A percentile compares a stretch with the other conserved stretches of the same genome.
These are phyloP conservation scores for Solanum clarkiae DNA, from an alignment of 257 asterid genomes.

Conservation along the genomic window DNA sequence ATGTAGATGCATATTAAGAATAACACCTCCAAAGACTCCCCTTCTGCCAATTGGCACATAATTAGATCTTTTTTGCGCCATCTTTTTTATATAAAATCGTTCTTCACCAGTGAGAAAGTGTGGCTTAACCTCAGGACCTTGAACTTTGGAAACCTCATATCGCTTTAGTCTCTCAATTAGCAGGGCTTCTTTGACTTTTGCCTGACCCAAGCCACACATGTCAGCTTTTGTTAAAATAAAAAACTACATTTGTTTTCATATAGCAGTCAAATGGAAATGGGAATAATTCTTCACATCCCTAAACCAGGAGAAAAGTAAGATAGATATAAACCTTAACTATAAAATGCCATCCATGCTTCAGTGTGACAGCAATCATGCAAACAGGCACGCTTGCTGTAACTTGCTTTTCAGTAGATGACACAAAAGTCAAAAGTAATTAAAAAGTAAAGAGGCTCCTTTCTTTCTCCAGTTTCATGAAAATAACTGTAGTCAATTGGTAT, in stretches of 20 bases:
- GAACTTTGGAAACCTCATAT: conserved; percentile 74
- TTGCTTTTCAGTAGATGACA: background rate
- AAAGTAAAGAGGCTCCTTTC: background rate
- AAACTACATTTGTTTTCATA: background rate
- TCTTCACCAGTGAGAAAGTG: conserved; percentile 72
- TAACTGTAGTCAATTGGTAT: background rate
- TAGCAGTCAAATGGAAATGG: background rate
- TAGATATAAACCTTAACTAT: background rate
- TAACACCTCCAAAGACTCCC: conserved; percentile 92
- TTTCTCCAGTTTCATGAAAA: background rate
- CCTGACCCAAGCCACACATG: conserved; percentile 25
- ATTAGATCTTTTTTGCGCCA: conserved; percentile 89
- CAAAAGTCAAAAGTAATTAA: background rate
- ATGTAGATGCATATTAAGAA: conserved; percentile 94
- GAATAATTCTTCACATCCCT: background rate
- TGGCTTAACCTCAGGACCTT: conserved; percentile 80
- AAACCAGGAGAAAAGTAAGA: background rate
- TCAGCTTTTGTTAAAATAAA: background rate
- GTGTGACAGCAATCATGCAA: background rate
- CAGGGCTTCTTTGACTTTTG: conserved; percentile 65
- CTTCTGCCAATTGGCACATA: conserved; percentile 92
- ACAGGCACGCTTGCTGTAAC: background rate
- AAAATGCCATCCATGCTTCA: background rate
- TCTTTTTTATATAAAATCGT: conserved; percentile 70
- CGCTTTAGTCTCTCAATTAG: conserved; percentile 70